Evolutionary conservation across 768 basidiomycete genomes (phyloP).

Genomic region (Lepiota subincarnata): DNA sequence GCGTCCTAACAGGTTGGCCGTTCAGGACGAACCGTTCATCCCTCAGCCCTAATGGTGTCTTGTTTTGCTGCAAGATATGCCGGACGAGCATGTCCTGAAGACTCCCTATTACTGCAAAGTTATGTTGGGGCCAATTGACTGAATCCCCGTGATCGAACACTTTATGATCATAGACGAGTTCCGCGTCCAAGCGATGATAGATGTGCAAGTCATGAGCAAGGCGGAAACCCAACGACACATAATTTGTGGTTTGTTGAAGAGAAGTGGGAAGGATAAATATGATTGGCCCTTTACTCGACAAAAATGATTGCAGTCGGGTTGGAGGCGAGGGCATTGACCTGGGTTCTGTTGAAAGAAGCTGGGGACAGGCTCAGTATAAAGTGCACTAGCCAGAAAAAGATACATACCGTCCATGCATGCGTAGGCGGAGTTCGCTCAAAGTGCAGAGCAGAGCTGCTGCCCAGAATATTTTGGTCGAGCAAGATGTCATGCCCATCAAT

Average conservation of each 20-base stretch:
- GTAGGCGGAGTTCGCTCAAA: slow-evolving; percentile 1
- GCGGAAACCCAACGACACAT: slow-evolving; percentile 52
- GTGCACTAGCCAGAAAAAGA: not conserved
- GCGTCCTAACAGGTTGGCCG: slow-evolving; percentile 21
- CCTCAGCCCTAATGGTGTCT: slow-evolving; percentile 29
- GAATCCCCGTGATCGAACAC: slow-evolving; percentile 22
- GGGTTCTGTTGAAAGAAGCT: slow-evolving; percentile 2
- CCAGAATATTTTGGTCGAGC: not conserved
- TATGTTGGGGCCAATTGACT: slow-evolving; percentile 33
- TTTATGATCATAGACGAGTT: slow-evolving; percentile 47
- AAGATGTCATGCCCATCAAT: not conserved
- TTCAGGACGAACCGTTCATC: slow-evolving; percentile 24
- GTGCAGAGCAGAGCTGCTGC: not conserved
- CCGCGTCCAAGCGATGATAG: slow-evolving; percentile 68
- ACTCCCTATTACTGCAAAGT: slow-evolving; percentile 57
- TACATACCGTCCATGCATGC: slow-evolving; percentile 10
- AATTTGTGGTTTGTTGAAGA: slow-evolving; percentile 22
- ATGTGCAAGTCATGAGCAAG: slow-evolving; percentile 63
- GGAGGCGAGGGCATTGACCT: slow-evolving; percentile 25
- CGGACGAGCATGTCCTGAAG: slow-evolving; percentile 29
- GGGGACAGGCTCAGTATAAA: not conserved
- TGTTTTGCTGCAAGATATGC: slow-evolving; percentile 25
- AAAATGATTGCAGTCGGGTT: slow-evolving; percentile 63
- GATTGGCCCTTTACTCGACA: slow-evolving; percentile 51
- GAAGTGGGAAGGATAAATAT: slow-evolving; percentile 49